A percentile compares a stretch with the other conserved stretches of the same genome.
These are phyloP conservation scores for Clausena lansium DNA, from an alignment of 345 rosid species.

Conservation along the genomic window DNA sequence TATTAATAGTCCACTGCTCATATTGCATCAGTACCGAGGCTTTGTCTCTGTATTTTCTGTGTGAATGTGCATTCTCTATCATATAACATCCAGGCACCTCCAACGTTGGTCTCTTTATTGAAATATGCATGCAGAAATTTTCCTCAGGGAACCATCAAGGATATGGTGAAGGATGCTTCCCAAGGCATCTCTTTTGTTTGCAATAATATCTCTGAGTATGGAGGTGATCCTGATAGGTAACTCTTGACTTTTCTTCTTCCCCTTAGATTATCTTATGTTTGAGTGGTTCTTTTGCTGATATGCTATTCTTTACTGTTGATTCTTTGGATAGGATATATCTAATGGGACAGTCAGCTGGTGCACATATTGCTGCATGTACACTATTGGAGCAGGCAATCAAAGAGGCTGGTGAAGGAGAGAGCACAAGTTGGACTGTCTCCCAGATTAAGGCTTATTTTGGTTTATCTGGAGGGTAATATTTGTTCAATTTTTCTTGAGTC, in stretches of 20 bases:
- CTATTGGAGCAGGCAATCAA: constrained; percentile 88
- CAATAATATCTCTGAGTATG: constrained; percentile 76
- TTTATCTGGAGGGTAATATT: constrained; percentile 85
- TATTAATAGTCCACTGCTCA: not conserved
- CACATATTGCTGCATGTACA: constrained; percentile 91
- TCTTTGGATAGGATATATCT: constrained; percentile 61
- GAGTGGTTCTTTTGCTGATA: not conserved
- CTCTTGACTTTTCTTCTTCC: not conserved
- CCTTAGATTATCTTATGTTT: not conserved
- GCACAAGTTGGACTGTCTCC: constrained; percentile 76
- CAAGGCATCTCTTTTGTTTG: constrained; percentile 86
- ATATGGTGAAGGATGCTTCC: constrained; percentile 92
- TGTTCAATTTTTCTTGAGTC: not conserved
- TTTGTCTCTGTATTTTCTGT: not conserved
- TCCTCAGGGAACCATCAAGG: constrained; percentile 92
- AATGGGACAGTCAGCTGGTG: constrained; percentile 99
- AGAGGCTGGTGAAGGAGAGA: constrained; percentile 75
- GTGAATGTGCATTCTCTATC: not conserved
- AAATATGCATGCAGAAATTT: constrained; percentile 63
- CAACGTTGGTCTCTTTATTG: constrained; percentile 8
- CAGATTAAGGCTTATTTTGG: constrained; percentile 89
- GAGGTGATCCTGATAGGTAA: constrained; percentile 93
- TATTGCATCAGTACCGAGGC: not conserved
- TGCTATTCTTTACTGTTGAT: constrained; percentile 11
- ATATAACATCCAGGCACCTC: not conserved